phyloP scores from a whole-genome alignment of 1,139 yeast genomes.

The Ashbya aceris region DNA sequence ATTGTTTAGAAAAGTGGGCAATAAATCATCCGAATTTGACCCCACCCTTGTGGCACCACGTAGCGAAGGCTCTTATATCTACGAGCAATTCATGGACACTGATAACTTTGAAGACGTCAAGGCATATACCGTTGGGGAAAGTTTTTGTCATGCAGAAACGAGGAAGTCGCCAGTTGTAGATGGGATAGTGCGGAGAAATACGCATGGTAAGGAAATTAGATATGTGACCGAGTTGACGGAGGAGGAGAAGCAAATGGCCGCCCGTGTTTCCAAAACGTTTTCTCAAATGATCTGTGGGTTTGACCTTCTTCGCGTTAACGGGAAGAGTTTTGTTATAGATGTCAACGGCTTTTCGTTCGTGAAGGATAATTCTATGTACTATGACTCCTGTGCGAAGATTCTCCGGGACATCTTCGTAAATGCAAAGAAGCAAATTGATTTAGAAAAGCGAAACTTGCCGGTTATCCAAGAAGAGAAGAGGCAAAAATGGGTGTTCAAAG shows the following conservation, averaged over 20 bases:
- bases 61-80: slow-evolving; percentile 83
- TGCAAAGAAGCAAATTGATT: slow-evolving; percentile 47
- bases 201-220: slow-evolving; percentile 94
- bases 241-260: slow-evolving; percentile 74
- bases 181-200: slow-evolving; percentile 93
- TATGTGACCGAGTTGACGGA: slow-evolving; percentile 72
- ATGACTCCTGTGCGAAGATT: slow-evolving; percentile 74
- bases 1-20: slow-evolving; percentile 90
- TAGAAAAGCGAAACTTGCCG: slow-evolving; percentile 26
- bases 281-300: slow-evolving; percentile 98
- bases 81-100: slow-evolving; percentile 89
- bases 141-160: slow-evolving; percentile 94
- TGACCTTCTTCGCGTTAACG: slow-evolving; percentile 82
- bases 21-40: slow-evolving; percentile 94
- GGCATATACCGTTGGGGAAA: slow-evolving; percentile 92
- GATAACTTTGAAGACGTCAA: slow-evolving; percentile 98
- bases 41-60: slow-evolving; percentile 68
- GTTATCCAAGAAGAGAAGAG: slow-evolving; percentile 57
- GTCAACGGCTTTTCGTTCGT: slow-evolving; percentile 98
- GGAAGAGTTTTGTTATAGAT: slow-evolving; percentile 86
- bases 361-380: slow-evolving; percentile 80
- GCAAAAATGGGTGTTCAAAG: slow-evolving; percentile 96
- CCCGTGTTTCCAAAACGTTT: slow-evolving; percentile 62
- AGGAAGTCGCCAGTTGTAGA: slow-evolving; percentile 98
- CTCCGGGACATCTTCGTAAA: slow-evolving; percentile 62